Base-by-base conservation (phyloP, 2,329 filamentous ascomycete genomes). In the Cryoendolithus antarcticus region DNA sequence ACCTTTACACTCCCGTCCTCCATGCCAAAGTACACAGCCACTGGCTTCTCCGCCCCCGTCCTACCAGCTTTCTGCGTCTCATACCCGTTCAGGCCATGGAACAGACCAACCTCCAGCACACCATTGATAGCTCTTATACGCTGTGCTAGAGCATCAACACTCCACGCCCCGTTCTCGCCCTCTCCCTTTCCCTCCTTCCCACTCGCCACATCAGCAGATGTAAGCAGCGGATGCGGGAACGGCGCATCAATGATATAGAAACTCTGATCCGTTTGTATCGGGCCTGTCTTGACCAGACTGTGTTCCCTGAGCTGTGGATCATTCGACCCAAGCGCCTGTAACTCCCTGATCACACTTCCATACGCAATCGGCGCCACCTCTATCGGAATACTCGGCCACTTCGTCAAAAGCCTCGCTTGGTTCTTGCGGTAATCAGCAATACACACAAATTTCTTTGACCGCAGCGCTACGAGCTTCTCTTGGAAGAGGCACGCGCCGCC, bases 401-500 rank as follows among this genome's bases (percentile, higher is more conserved):
- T 72, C 3, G 71, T 74, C 24, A 80, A 74, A 21, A 98, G 74
- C 32, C 83, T 75, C 29, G 72, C 65, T 45, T 86, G 86, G 48
- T 88, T 75, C 65, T 98, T 98, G 53, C 91, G 78, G 59, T 88
- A 93, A 63, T 98, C 91, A n/a, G 55, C 55, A 11, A 58, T 57
- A 38, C 52, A 55, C 27, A 58, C 46, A 36, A 56, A 56, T 35
- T 54, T 53, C 48, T 49, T 46, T 31, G 42, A 47, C 21, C 48
- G 47, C 11, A 40, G 30, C 4, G 88, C 88, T 4, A 98, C 88
- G 29, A 98, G 71, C 69, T 98, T 98, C 66, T 98, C 91, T 62
- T 96, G 91, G 67, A 94, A 93, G 41, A 96, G 66, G 63, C 91
- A 98, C n/a, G 86, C 91, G 42, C 91, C 91, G 36, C 91, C 91